phyloP scores from a whole-genome alignment of 2,329 filamentous ascomycete species.

The Claviceps sp. region DNA sequence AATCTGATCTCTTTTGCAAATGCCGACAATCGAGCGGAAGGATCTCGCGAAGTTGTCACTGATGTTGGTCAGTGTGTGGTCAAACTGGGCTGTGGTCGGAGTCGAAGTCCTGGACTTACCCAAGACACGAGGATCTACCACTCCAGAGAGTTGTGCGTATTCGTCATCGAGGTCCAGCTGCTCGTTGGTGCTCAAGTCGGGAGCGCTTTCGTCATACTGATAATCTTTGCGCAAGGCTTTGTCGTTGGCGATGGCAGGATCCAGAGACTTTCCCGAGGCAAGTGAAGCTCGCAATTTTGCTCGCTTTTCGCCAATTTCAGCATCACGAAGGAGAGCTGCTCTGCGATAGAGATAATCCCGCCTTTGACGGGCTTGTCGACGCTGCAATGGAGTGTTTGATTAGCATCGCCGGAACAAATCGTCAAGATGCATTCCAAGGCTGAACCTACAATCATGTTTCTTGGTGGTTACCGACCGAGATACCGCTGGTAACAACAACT shows the following conservation, averaged over 20 bases:
- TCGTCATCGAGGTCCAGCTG: slow-evolving; percentile 73
- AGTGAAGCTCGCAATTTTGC: slow-evolving; percentile 76
- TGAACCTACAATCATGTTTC: slow-evolving; percentile 6
- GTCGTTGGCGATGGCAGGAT: slow-evolving; percentile 74
- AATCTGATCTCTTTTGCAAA: slow-evolving; percentile 89
- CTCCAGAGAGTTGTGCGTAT: slow-evolving; percentile 79
- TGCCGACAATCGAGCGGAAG: slow-evolving; percentile 68
- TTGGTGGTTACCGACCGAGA: neutral
- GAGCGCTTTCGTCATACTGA: slow-evolving; percentile 79
- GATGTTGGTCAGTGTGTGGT: neutral
- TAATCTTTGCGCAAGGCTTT: slow-evolving; percentile 73
- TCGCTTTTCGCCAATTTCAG: slow-evolving; percentile 83
- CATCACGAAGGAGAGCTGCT: slow-evolving; percentile 75
- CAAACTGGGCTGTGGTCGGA: neutral
- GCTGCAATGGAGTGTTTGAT: slow-evolving; percentile 6
- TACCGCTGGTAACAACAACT: neutral
- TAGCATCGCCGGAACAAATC: neutral
- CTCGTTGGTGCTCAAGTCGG: slow-evolving; percentile 53
- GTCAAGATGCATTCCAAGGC: neutral
- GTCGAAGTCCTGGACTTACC: slow-evolving; percentile 46
- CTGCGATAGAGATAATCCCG: slow-evolving; percentile 66
- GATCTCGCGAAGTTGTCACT: slow-evolving; percentile 87
- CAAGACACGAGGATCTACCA: slow-evolving; percentile 77
- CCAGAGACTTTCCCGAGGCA: slow-evolving; percentile 76
- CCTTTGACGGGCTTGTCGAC: slow-evolving; percentile 28